Evolutionary conservation across 257 asterid genomes (phyloP).

Genomic region (Salvia rosmarinus): DNA sequence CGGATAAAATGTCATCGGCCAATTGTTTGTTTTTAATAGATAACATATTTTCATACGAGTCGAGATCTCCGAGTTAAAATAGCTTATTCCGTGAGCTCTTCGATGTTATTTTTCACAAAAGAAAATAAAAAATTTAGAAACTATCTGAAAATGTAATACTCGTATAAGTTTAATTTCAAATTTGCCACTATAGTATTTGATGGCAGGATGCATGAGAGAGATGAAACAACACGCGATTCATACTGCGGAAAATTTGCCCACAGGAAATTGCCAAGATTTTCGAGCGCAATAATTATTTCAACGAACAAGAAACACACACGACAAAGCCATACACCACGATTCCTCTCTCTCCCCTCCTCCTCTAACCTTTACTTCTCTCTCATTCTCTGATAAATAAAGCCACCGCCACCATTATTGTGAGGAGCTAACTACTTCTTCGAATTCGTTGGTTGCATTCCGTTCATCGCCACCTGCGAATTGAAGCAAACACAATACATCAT

Average conservation of each 20-base stretch:
- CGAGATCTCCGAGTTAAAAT: no score
- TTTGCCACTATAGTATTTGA: background rate
- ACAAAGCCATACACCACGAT: slow-evolving; percentile 2
- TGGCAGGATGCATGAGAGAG: background rate
- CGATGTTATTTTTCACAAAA: no score
- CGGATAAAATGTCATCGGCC: no score
- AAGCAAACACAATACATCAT: background rate
- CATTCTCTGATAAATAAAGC: slow-evolving; percentile 17
- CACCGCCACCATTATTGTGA: slow-evolving; percentile 5
- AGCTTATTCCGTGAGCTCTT: no score
- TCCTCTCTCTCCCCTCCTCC: slow-evolving; percentile 15
- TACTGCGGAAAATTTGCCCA: slow-evolving; percentile 22
- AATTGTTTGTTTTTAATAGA: no score
- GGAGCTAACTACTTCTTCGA: background rate
- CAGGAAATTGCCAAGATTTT: slow-evolving; percentile 10
- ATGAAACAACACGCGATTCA: slow-evolving; percentile 1
- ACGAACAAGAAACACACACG: slow-evolving; percentile 16
- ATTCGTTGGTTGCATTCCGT: background rate
- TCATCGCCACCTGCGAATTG: slow-evolving; percentile 4
- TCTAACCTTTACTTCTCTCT: slow-evolving; percentile 17
- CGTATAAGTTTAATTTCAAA: background rate
- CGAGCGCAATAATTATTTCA: slow-evolving; percentile 1
- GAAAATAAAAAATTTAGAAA: no score
- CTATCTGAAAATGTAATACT: no score
- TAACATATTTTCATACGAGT: no score